Evolutionary conservation across 2,329 filamentous ascomycete species (phyloP), one percentile per base, ranked within the genome.

Genomic region (Cladophialophora immunda): DNA sequence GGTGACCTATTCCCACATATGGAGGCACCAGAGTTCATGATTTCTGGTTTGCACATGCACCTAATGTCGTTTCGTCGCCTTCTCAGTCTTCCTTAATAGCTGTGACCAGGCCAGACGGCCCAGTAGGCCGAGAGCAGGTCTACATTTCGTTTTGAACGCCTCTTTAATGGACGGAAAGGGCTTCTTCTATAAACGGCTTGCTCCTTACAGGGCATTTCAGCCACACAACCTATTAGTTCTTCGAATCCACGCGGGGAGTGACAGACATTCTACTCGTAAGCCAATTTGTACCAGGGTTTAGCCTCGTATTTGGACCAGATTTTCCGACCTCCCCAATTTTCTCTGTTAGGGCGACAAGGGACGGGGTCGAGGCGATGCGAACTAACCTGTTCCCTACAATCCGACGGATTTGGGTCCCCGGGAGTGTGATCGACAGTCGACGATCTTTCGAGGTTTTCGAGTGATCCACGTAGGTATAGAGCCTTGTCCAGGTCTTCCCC

Each of bases 401-500:
- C 8, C 41, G 8, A 47, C 41, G 41, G 41, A 3, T 47, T 22
- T 47, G 7, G 41, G n/a, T 19, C 19, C 41, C 41, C 41, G 19
- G 41, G 41, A 7, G 41, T 47, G 41, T 47, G 41, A 47, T 47
- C 41, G 41, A 47, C 41, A n/a, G 9, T 47, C 9, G 41, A 47
- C n/a, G 8, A 47, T 47, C 41, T 47, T 22, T 47, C n/a, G 36
- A 38, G 15, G 36, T 38, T 38, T 17, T 38, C 17, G 36, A 22
- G 11, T 22, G 41, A 22, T n/a, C 41, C n/a, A 47, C 41, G 41
- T 5, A 38, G 36, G 15, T 17, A 22, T 47, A 11, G 5, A 47
- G 41, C 41, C 41, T 22, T 47, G 41, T 47, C n/a, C 41, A 47
- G 41, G 41, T 47, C 9, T 13, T 38, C 34, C 34, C 29, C 34